A percentile compares a stretch with the other conserved stretches of the same genome.
Conservation (phyloP, 2,329 filamentous ascomycete species). For the Talaromyces sp. region DNA sequence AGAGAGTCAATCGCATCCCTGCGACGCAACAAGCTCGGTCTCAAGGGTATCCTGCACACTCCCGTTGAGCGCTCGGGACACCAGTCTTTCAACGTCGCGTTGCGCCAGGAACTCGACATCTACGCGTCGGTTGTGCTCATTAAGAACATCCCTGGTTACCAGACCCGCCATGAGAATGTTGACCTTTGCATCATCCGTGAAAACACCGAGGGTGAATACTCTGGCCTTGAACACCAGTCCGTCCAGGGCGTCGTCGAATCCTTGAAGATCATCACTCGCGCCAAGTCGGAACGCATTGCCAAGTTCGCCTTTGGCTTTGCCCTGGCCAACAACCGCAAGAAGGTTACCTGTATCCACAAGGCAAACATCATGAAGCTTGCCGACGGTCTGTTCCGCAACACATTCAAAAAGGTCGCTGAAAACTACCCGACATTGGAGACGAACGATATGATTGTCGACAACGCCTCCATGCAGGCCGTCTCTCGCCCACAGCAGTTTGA, state of each 20-base stretch:
- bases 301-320: constrained; percentile 98
- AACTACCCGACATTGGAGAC: constrained; percentile 93
- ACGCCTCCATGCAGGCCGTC: constrained; percentile 99
- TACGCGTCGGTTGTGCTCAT: constrained; percentile 97
- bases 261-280: constrained; percentile 98
- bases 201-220: constrained; percentile 99
- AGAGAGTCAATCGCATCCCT: constrained; percentile 91
- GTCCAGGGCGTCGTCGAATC: constrained; percentile 96
- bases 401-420: constrained; percentile 87
- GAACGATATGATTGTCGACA: constrained; percentile 99
- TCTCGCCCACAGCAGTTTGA: constrained; percentile 96
- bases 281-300: constrained; percentile 98
- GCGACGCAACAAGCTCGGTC: constrained; percentile 95
- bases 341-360: constrained; percentile 99
- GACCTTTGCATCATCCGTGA: constrained; percentile 99
- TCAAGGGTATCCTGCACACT: constrained; percentile 98
- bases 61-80: constrained; percentile 95
- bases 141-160: constrained; percentile 99
- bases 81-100: constrained; percentile 98
- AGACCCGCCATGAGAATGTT: constrained; percentile 94
- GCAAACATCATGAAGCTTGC: constrained; percentile 99
- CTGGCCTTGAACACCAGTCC: constrained; percentile 96
- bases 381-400: constrained; percentile 97
- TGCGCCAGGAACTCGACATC: constrained; percentile 98
- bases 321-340: constrained; percentile 97